A percentile compares a stretch with the other conserved stretches of the same genome.
These are phyloP conservation scores for Zhuliangozyma parablackwelliae DNA, from an alignment of 1,139 yeast genomes.

Conservation along the genomic window DNA sequence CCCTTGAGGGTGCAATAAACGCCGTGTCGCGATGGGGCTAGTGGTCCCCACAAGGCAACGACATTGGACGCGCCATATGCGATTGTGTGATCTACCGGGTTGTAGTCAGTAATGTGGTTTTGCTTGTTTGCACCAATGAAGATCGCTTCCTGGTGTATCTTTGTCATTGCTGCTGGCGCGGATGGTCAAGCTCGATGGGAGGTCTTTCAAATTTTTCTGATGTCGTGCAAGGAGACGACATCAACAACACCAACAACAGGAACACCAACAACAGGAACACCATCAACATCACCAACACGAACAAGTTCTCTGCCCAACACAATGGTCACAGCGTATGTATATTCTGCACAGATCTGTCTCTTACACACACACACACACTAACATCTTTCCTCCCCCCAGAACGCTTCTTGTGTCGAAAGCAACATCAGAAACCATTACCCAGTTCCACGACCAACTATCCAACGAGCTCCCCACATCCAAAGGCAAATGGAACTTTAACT, in stretches of 20 bases:
- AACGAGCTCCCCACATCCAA: conserved; percentile 56
- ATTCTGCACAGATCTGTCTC: too few relatives aligned
- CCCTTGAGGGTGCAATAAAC: conserved; percentile 50
- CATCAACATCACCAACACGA: background rate
- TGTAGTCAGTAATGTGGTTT: conserved; percentile 61
- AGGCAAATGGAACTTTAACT: conserved; percentile 63
- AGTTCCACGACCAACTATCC: conserved; percentile 62
- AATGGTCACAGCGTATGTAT: conserved; percentile 33
- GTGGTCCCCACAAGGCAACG: conserved; percentile 74
- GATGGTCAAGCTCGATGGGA: too few relatives aligned
- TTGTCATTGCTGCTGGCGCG: too few relatives aligned
- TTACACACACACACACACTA: background rate
- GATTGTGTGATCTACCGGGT: conserved; percentile 32
- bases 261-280: background rate
- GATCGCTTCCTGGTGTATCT: conserved; percentile 44
- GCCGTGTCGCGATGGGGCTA: conserved; percentile 37
- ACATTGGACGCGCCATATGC: conserved; percentile 77
- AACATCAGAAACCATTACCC: conserved; percentile 60
- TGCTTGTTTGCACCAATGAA: conserved; percentile 81
- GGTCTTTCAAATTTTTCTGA: too few relatives aligned
- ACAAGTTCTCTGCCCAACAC: background rate
- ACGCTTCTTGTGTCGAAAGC: conserved; percentile 44
- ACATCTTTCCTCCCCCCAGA: conserved; percentile 16
- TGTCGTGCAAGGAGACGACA: background rate
- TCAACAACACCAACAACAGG: background rate